Evolutionary conservation across 352 stramenopile species (phyloP).

Genomic region (Peronosclerospora sorghi): DNA sequence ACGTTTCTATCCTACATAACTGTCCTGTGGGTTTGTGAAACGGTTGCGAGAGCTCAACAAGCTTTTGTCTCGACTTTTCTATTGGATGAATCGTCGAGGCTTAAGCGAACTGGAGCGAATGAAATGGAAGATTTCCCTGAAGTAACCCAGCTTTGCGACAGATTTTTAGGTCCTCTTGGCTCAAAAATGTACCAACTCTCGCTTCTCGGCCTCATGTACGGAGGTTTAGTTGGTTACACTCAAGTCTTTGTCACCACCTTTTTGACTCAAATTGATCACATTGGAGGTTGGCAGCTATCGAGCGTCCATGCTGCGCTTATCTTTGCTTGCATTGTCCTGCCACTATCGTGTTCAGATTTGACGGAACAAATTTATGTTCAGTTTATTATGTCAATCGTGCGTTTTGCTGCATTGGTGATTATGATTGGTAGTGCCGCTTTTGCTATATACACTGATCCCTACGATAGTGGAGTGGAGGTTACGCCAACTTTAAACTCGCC

Average conservation of each 20-base stretch:
- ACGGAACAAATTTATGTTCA: slow-evolving; percentile 86
- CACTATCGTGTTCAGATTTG: slow-evolving; percentile 79
- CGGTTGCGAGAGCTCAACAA: slow-evolving; percentile 41
- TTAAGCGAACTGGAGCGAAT: slow-evolving; percentile 5
- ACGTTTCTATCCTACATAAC: slow-evolving; percentile 79
- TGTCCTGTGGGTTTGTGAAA: slow-evolving; percentile 86
- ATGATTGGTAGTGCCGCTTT: slow-evolving; percentile 79
- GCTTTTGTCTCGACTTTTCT: slow-evolving; percentile 24
- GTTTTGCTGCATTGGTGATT: slow-evolving; percentile 81
- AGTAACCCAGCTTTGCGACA: slow-evolving; percentile 68
- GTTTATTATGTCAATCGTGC: slow-evolving; percentile 76
- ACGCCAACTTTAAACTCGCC: background rate
- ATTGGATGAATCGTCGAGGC: slow-evolving; percentile 23
- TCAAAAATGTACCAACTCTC: slow-evolving; percentile 76
- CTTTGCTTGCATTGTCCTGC: slow-evolving; percentile 80
- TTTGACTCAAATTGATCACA: slow-evolving; percentile 50
- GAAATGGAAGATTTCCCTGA: slow-evolving; percentile 60
- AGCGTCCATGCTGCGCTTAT: slow-evolving; percentile 49
- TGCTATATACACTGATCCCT: slow-evolving; percentile 57
- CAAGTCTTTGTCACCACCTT: slow-evolving; percentile 87
- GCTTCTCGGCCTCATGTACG: slow-evolving; percentile 84
- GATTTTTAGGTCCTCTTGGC: slow-evolving; percentile 49
- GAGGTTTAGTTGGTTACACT: slow-evolving; percentile 80
- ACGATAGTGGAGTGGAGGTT: slow-evolving; percentile 32
- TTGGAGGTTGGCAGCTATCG: slow-evolving; percentile 38